These are phyloP conservation scores for Botryotinia narcissicola DNA, from an alignment of 2,329 filamentous ascomycete genomes.

Conservation along the genomic window DNA sequence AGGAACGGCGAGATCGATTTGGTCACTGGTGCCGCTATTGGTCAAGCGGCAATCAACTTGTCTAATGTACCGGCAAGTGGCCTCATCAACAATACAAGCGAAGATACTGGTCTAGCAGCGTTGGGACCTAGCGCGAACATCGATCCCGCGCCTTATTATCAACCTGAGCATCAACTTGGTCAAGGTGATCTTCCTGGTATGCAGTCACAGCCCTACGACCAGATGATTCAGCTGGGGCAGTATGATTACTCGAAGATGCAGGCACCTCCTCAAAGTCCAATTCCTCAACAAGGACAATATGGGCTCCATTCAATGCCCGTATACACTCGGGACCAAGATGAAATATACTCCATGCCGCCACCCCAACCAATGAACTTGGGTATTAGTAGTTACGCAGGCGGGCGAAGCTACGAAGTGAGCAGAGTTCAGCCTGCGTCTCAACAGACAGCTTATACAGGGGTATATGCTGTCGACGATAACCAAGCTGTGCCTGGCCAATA, in stretches of 20 bases:
- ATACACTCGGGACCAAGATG: not conserved
- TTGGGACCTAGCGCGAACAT: not conserved
- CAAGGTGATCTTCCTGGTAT: fast-evolving
- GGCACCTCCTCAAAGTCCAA: not conserved
- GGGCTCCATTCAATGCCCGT: not conserved
- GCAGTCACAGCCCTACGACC: not conserved
- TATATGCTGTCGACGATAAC: not conserved
- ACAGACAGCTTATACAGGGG: not conserved
- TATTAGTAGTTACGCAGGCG: not conserved
- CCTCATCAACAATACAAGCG: not conserved
- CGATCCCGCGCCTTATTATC: not conserved
- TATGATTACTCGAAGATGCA: not conserved
- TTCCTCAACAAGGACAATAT: not conserved
- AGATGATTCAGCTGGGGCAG: not conserved
- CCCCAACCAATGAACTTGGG: not conserved
- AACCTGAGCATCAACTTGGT: not conserved
- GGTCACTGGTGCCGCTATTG: not conserved
- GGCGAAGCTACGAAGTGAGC: not conserved
- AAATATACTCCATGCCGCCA: not conserved
- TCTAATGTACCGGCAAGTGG: not conserved
- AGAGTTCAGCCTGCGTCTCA: not conserved
- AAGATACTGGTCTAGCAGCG: not conserved
- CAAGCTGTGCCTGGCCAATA: no score
- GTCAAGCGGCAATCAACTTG: not conserved
- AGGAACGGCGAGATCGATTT: not conserved